Base-by-base conservation (phyloP, 371 early-diverging fungal genomes). In the Rhizomucor pusillus region DNA sequence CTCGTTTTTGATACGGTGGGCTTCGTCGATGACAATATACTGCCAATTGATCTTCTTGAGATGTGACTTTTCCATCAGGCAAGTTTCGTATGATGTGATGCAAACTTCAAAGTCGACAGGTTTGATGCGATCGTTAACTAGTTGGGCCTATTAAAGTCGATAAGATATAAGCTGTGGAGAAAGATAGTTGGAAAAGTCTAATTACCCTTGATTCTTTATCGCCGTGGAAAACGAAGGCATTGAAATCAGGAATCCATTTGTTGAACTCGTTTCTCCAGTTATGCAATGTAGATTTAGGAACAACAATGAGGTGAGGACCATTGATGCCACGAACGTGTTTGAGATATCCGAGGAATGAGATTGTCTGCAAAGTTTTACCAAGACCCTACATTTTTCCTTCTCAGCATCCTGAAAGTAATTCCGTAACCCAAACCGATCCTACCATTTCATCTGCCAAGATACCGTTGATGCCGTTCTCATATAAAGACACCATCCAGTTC, bases 371-470 rank as follows among this genome's bases (percentile, higher is more conserved):
- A 1, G 99, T 99, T 73, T 99, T 99, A 37, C 99, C 99, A 43
- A 99, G 85, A 52, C 99, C 99, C 95, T 90, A 52, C 33, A 2
- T 13, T n/a, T n/a, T n/a, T n/a, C n/a, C n/a, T n/a, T n/a, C n/a
- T n/a, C n/a, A 22, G 43, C 33, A 70, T n/a, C n/a, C n/a, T n/a
- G n/a, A n/a, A 43, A 13, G 10, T 18, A 16, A 50, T n/a, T n/a
- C n/a, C n/a, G n/a, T n/a, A n/a, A n/a, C n/a, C n/a, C n/a, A n/a
- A n/a, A 25, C 19, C 14, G 37, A 5, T n/a, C 47, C 39, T 76
- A 91, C 92, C 99, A 99, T 99, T 76, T 99, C 99, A 78, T 99
- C 99, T 29, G 99, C 99, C 20, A 99, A 75, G 59, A 99, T 99
- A 24, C 99, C 98, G 66, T 99, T 99, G 65, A 99, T 93, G n/a